These are phyloP conservation scores for Delitschia confertaspora DNA, from an alignment of 495 filamentous ascomycete species.

Conservation along the genomic window DNA sequence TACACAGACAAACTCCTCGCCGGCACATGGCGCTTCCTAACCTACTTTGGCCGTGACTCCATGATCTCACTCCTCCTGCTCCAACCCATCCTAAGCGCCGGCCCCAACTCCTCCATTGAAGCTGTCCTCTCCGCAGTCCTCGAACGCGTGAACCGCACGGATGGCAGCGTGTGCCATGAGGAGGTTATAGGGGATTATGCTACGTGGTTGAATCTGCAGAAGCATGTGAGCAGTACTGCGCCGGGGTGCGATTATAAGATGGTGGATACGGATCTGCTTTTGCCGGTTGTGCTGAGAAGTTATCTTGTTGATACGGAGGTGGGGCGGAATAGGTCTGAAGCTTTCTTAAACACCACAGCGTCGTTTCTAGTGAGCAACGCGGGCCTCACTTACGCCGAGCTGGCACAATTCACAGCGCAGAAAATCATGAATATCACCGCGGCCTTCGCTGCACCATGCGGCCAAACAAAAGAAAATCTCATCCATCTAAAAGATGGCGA, in stretches of 20 bases:
- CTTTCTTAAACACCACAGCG: constrained; percentile 45
- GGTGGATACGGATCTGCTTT: constrained; percentile 58
- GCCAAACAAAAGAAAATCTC: constrained; percentile 47
- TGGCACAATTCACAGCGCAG: constrained; percentile 45
- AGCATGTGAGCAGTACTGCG: constrained; percentile 45
- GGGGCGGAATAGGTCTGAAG: constrained; percentile 36
- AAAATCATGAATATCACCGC: constrained; percentile 49
- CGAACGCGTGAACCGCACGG: constrained; percentile 49
- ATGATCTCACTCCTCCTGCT: constrained; percentile 53
- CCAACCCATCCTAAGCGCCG: constrained; percentile 49
- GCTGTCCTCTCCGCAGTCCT: constrained; percentile 52
- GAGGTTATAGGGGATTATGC: constrained; percentile 61
- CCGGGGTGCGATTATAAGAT: constrained; percentile 54
- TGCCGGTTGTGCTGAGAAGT: constrained; percentile 48
- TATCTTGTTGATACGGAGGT: constrained; percentile 47
- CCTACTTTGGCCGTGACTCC: constrained; percentile 58
- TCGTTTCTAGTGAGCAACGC: constrained; percentile 40
- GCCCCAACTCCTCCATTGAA: constrained; percentile 48
- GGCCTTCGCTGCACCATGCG: constrained; percentile 41
- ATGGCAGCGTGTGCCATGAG: constrained; percentile 55
- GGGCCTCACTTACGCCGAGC: constrained; percentile 44
- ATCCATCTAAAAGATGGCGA: constrained; percentile 48
- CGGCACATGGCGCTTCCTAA: constrained; percentile 59
- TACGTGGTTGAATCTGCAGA: constrained; percentile 47
- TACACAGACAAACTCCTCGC: constrained; percentile 54